Conservation (phyloP, 2,329 filamentous ascomycete genomes). For the Beauveria varroae region DNA sequence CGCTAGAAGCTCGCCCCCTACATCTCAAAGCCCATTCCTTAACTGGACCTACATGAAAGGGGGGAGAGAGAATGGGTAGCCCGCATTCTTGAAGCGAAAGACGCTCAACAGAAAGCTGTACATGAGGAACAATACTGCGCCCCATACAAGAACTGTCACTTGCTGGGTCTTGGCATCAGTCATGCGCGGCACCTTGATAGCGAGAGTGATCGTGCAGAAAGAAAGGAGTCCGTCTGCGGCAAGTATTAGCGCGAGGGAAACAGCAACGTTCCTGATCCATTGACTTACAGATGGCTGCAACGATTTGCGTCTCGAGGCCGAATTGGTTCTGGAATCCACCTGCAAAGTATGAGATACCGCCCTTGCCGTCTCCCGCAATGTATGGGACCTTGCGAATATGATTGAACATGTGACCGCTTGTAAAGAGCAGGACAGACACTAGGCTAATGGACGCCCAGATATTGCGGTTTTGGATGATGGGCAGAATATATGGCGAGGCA, state of each 20-base stretch:
- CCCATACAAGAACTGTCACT: slow-evolving; percentile 74
- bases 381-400: slow-evolving; percentile 96
- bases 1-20: neutral
- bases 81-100: slow-evolving; percentile 90
- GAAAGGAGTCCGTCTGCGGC: slow-evolving; percentile 59
- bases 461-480: slow-evolving; percentile 81
- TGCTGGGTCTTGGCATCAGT: slow-evolving; percentile 70
- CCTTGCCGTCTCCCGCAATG: slow-evolving; percentile 73
- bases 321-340: slow-evolving; percentile 89
- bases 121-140: slow-evolving; percentile 65
- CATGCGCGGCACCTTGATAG: slow-evolving; percentile 87
- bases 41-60: slow-evolving; percentile 60
- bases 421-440: slow-evolving; percentile 86
- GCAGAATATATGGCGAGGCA: slow-evolving; percentile 70
- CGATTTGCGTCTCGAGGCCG: slow-evolving; percentile 89
- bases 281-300: slow-evolving; percentile 84
- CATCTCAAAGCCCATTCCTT: neutral
- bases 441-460: slow-evolving; percentile 88
- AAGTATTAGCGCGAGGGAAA: neutral
- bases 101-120: slow-evolving; percentile 94
- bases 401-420: slow-evolving; percentile 98
- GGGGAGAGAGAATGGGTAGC: slow-evolving; percentile 89
- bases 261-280: neutral
- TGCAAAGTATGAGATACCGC: slow-evolving; percentile 85
- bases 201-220: slow-evolving; percentile 85